phyloP scores from a whole-genome alignment of 1,139 yeast species.

The Meyerozyma elateridarum region DNA sequence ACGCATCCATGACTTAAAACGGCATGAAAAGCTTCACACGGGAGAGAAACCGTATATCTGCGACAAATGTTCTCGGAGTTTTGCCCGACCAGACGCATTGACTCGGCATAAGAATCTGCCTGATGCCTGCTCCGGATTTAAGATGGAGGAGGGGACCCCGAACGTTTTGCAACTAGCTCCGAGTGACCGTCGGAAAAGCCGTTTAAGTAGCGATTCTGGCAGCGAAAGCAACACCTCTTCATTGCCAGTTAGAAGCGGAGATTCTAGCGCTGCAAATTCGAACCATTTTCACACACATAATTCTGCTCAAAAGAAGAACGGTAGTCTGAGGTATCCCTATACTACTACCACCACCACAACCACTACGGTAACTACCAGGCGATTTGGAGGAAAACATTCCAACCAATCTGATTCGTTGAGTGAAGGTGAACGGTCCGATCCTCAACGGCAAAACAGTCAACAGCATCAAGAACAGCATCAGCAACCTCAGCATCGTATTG shows the following conservation, averaged over 20 bases:
- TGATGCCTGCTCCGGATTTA: constrained; percentile 32
- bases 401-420: no score
- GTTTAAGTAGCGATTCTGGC: constrained; percentile 1
- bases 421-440: neutral
- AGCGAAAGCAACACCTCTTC: constrained; percentile 1
- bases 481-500: neutral
- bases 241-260: no score
- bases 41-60: constrained; percentile 72
- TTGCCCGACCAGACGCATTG: constrained; percentile 77
- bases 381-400: no score
- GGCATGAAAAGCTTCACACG: constrained; percentile 72
- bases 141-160: constrained; percentile 5
- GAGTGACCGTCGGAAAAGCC: neutral
- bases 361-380: constrained; percentile 11
- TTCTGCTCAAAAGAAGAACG: no score
- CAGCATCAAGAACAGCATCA: neutral
- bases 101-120: constrained; percentile 55
- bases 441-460: neutral
- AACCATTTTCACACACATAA: neutral
- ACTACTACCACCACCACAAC: constrained; percentile 12
- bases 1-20: constrained; percentile 68
- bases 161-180: neutral
- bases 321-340: constrained; percentile 6
- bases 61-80: constrained; percentile 55
- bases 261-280: no score